Percentiles rank a stretch among this genome's conserved stretches.
These are phyloP conservation scores for Talaromyces amestolkiae DNA, from an alignment of 2,329 filamentous ascomycete species.

Conservation along the genomic window DNA sequence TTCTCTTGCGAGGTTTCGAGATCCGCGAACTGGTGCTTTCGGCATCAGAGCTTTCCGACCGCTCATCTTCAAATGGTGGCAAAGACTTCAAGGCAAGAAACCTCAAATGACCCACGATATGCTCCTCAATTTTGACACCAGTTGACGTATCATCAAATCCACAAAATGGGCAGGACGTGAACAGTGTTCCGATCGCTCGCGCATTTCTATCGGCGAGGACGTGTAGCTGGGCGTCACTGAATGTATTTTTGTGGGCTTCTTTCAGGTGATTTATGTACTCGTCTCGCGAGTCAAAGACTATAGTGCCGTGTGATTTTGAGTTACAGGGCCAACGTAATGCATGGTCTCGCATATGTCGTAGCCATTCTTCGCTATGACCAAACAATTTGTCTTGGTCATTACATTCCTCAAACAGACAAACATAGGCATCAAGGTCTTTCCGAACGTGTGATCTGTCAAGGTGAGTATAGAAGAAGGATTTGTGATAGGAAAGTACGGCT, in stretches of 20 bases:
- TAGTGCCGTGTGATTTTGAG: constrained; percentile 10
- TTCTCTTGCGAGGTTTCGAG: not conserved
- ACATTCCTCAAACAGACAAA: constrained; percentile 16
- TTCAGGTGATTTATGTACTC: constrained; percentile 13
- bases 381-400: constrained; percentile 4
- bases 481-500: not conserved
- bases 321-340: constrained; percentile 14
- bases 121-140: not conserved
- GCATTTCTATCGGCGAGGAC: not conserved
- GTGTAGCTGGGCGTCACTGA: not conserved
- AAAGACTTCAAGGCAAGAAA: constrained; percentile 17
- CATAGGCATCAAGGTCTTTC: constrained; percentile 16
- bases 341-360: constrained; percentile 16
- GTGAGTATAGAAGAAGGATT: not conserved
- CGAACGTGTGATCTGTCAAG: constrained; percentile 11
- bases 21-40: not conserved
- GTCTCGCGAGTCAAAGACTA: not conserved
- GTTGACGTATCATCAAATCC: not conserved
- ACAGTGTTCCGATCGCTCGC: constrained; percentile 8
- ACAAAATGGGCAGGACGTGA: constrained; percentile 15
- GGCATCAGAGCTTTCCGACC: not conserved
- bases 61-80: constrained; percentile 5
- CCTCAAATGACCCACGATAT: constrained; percentile 12
- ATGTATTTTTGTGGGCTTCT: constrained; percentile 6
- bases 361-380: constrained; percentile 13